A percentile compares a stretch with the other conserved stretches of the same genome.
Conservation (phyloP, 768 basidiomycete species). For the Suillus americanus region DNA sequence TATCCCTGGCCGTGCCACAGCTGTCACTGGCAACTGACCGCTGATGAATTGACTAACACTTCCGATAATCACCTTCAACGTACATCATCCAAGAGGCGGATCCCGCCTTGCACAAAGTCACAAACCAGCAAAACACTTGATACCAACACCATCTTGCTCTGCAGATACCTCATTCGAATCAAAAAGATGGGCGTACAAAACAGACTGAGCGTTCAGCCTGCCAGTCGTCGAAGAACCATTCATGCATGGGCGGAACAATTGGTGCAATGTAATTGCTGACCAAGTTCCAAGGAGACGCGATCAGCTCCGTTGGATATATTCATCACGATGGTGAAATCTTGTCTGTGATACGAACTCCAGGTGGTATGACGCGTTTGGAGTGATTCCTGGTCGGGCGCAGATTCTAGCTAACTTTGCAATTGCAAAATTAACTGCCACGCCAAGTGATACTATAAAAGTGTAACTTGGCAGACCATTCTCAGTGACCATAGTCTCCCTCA, state of each 20-base stretch:
- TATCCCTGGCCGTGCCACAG: neutral
- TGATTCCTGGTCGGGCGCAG: no score
- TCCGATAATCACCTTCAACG: neutral
- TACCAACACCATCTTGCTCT: neutral
- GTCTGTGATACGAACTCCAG: neutral
- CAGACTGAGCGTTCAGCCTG: neutral
- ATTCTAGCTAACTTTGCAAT: no score
- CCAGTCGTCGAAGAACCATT: neutral
- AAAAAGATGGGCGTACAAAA: neutral
- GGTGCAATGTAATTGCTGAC: neutral
- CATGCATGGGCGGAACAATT: neutral
- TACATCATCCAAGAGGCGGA: neutral
- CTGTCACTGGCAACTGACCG: neutral
- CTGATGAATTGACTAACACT: neutral
- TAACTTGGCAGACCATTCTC: neutral
- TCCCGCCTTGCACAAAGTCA: neutral
- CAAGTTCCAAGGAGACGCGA: neutral
- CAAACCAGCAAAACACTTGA: neutral
- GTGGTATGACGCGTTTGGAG: neutral
- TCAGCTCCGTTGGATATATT: neutral
- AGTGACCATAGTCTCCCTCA: neutral
- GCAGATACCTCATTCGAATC: neutral
- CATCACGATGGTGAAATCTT: neutral
- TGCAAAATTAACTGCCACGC: no score
- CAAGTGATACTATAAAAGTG: no score